Evolutionary conservation across 441 rosid genomes (phyloP), one percentile per base, ranked within the genome.

Genomic region (Corymbia citriodora): DNA sequence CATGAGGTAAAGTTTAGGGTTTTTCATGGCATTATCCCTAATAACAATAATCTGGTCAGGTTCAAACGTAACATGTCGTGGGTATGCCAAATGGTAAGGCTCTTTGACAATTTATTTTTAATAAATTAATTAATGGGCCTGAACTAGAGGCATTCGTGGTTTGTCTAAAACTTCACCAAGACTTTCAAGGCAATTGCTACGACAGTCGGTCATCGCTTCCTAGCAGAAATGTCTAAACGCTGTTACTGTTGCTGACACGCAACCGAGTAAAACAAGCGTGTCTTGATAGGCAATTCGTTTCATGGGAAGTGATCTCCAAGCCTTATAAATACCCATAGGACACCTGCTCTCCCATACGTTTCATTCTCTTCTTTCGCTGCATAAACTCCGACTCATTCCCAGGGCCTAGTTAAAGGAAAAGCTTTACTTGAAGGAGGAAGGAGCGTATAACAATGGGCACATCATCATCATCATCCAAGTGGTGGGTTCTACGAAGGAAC

Each of bases 371-470:
- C 18, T 79, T 45, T 79, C 29, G 31, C 53, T 79, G 53, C n/a
- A 45, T 74, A 21, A 40, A 40, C 50, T 79, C 45, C 9, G 86
- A 79, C 29, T 79, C 53, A 23, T 45, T 79, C 16, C 53, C 15
- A 4, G 18, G 79, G 45, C 23, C 45, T 36, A 29, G 14, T 63
- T 16, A 63, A 63, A 70, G 45, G 23, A 33, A 70, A 33, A 70
- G 45, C 53, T 45, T 79, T 45, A 79, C 18, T 79, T 27, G 90
- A 90, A 50, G 17, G 95, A 92, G 89, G 94, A 91, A 89, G 95
- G 91, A 90, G 90, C 89, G 87, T 61, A 45, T 33, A 91, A 40
- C 45, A 40, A 89, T 86, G 83, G 55, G 61, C 89, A 45, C 1
- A 4, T 79, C 53, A 45, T 74, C 53, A 45, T 74, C 83, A 10